Evolutionary conservation across 345 rosid genomes (phyloP).

Genomic region (Mangifera indica): DNA sequence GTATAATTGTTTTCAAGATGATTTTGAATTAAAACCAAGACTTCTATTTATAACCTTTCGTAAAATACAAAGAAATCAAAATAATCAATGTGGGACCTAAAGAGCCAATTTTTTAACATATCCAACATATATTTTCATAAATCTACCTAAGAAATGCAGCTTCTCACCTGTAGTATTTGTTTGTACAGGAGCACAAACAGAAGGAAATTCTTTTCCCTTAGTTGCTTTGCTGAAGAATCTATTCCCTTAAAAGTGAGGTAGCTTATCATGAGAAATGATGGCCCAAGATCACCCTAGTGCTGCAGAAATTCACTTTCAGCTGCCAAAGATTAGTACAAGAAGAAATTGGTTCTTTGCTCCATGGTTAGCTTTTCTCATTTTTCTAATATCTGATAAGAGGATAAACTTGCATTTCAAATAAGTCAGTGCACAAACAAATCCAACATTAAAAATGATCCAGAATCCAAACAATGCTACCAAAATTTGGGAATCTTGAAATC

Average conservation of each 20-base stretch:
- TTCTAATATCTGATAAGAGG: not conserved
- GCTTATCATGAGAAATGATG: constrained; percentile 27
- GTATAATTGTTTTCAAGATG: too few species aligned
- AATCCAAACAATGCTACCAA: constrained; percentile 44
- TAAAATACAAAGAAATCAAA: too few species aligned
- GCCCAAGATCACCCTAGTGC: constrained; percentile 35
- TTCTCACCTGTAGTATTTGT: constrained; percentile 28
- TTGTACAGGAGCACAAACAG: not conserved
- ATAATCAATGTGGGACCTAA: too few species aligned
- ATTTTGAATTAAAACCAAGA: too few species aligned
- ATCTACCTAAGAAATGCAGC: not conserved
- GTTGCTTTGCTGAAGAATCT: not conserved
- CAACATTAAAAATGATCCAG: constrained; percentile 37
- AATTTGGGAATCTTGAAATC: constrained; percentile 64
- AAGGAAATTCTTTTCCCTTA: constrained; percentile 16
- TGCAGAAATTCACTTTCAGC: constrained; percentile 18
- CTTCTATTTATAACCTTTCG: too few species aligned
- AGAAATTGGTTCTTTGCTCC: not conserved
- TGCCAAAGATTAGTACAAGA: too few species aligned
- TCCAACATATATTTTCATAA: not conserved
- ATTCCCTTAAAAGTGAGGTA: too few species aligned
- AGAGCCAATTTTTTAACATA: too few species aligned
- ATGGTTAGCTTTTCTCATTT: too few species aligned
- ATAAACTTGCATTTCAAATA: constrained; percentile 30
- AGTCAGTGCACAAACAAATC: constrained; percentile 37